Conservation (phyloP, 768 basidiomycete genomes). For the Cystofilobasidium macerans region DNA sequence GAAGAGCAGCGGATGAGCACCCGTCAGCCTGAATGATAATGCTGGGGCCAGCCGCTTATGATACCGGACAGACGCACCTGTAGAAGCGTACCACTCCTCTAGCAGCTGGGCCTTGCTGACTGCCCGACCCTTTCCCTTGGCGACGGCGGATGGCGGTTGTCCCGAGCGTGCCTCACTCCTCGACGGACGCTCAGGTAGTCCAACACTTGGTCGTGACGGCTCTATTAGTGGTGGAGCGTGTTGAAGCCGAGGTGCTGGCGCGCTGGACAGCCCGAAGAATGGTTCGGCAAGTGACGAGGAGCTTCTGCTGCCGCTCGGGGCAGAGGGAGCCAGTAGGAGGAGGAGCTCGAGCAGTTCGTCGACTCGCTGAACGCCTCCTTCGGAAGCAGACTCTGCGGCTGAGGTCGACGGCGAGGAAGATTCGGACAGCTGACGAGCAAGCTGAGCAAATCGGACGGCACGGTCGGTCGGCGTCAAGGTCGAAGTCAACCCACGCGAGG, state of each 20-base stretch:
- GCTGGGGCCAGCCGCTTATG: neutral
- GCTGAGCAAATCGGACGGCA: conserved; percentile 10
- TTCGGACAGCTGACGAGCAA: no score
- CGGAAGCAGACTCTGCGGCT: neutral
- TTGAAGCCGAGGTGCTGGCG: no score
- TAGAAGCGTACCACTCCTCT: conserved; percentile 1
- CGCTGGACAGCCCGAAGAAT: no score
- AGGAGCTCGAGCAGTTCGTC: conserved; percentile 23
- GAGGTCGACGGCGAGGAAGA: conserved; percentile 1
- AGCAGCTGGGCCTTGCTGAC: conserved; percentile 14
- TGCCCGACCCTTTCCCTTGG: conserved; percentile 9
- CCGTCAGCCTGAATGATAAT: neutral
- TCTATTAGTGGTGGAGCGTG: no score
- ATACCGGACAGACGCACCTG: neutral
- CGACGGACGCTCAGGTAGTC: no score
- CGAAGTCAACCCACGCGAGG: conserved; percentile 11
- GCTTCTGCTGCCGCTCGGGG: no score
- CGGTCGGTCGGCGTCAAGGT: conserved; percentile 16
- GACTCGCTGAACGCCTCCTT: conserved; percentile 9
- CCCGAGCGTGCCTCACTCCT: neutral
- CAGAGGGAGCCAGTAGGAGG: conserved; percentile 17
- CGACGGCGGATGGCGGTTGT: neutral
- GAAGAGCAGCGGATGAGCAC: neutral
- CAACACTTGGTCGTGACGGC: no score
- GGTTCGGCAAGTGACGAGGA: no score